Base-by-base conservation (phyloP, 306 rosid genomes). In the Malus fusca region DNA sequence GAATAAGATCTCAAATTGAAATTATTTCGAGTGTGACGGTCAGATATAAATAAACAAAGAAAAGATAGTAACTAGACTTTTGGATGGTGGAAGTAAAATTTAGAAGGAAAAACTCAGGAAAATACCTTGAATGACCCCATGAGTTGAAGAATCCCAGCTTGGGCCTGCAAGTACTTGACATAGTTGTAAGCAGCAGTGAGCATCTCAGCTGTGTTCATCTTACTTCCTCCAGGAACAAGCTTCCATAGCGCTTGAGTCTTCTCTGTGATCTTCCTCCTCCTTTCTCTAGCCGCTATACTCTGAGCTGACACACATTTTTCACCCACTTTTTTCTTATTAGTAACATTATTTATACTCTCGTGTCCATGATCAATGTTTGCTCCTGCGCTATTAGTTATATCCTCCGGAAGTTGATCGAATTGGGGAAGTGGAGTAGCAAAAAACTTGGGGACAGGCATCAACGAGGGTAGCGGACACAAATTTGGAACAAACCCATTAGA, bases 161-260 rank as follows among this genome's bases (percentile, higher is more conserved):
- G 95, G 1, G 87, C 85, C 77, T 84, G 97, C 84, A 91, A 82
- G 85, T 14, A 88, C 80, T 84, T 85, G 12, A 91, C 90, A 69
- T 86, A 89, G 35, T 74, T 89, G 51, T 74, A 77, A 71, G 95
- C 95, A 63, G 95, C 81, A 53, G 72, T 71, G 46, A 89, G 64
- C 97, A 91, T 91, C 74, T 89, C 92, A 35, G 93, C 95, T 11
- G 95, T 89, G 79, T 89, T 91, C 95, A 91, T 83, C 79, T 87
- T 86, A 30, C 51, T 71, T 5, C 90, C 95, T 12, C 92, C 90
- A 1, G 97, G 93, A 4, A 88, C 81, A 77, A 88, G 73, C 76
- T 80, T 87, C 33, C 92, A 91, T 12, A 91, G 88, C 78, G 86
- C 91, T 53, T 81, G 90, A 0, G 91, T 91, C 76, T 89, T 91